Conservation (phyloP, 2,329 filamentous ascomycete species). For the Parasarocladium wereldwijsianum region DNA sequence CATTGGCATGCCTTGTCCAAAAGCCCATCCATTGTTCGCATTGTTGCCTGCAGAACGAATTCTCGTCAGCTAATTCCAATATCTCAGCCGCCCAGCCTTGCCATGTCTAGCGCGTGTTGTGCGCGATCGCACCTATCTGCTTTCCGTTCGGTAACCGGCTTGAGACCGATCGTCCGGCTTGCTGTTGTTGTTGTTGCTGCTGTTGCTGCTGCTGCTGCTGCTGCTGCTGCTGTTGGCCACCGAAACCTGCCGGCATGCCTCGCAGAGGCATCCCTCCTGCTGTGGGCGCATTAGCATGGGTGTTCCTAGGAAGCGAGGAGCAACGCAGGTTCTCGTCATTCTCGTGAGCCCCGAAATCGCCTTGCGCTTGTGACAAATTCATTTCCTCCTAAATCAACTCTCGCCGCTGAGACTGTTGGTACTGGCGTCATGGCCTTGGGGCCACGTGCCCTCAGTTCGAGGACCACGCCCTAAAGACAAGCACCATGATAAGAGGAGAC, state of each 20-base stretch:
- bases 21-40: conserved; percentile 40
- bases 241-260: conserved; percentile 46
- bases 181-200: conserved; percentile 7
- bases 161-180: conserved; percentile 33
- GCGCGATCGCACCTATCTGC: conserved; percentile 32
- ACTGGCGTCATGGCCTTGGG: no score
- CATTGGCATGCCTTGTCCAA: conserved; percentile 48
- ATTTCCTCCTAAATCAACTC: not conserved
- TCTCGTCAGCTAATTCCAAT: conserved; percentile 10
- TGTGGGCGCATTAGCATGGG: no score
- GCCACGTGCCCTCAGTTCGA: no score
- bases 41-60: conserved; percentile 27
- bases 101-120: not conserved
- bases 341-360: not conserved
- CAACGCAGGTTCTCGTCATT: not conserved
- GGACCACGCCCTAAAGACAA: no score
- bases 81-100: not conserved
- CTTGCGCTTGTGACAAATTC: not conserved
- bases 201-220: conserved; percentile 12
- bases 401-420: no score
- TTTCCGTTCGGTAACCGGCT: conserved; percentile 51
- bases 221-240: conserved; percentile 43
- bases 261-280: conserved; percentile 45
- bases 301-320: not conserved
- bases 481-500: no score